These are phyloP conservation scores for Calonectria hawksworthii DNA, from an alignment of 2,329 filamentous ascomycete species.

Conservation along the genomic window DNA sequence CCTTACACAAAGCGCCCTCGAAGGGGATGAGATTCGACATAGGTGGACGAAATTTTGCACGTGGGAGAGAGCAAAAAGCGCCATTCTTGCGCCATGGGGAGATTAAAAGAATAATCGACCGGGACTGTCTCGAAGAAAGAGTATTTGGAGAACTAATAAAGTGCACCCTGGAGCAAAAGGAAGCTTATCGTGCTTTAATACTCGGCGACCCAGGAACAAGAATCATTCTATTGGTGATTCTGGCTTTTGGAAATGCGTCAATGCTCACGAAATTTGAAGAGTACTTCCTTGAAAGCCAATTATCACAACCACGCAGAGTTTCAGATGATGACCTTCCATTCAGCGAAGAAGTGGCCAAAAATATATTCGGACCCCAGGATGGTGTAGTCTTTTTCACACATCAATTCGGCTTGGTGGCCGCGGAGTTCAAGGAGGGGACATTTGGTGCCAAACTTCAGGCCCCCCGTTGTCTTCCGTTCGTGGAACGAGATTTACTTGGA, in stretches of 20 bases:
- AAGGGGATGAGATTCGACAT: background rate
- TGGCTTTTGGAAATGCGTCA: background rate
- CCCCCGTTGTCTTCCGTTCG: background rate
- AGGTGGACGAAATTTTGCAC: background rate
- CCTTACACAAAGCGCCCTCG: background rate
- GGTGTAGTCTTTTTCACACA: background rate
- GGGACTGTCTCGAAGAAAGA: background rate
- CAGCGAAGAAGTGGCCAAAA: background rate
- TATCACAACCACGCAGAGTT: background rate
- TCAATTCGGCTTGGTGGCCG: background rate
- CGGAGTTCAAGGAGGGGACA: background rate
- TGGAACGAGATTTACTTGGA: background rate
- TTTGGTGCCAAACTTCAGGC: background rate
- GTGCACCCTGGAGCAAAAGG: background rate
- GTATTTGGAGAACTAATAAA: background rate
- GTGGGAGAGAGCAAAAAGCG: background rate
- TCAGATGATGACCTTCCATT: background rate
- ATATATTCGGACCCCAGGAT: background rate
- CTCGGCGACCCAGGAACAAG: background rate
- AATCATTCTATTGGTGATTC: background rate
- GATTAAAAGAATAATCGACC: background rate
- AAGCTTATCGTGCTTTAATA: background rate
- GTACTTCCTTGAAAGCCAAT: background rate
- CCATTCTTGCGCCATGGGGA: background rate
- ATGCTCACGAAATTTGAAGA: background rate